Base-by-base conservation (phyloP, 345 rosid species). In the Mangifera indica region DNA sequence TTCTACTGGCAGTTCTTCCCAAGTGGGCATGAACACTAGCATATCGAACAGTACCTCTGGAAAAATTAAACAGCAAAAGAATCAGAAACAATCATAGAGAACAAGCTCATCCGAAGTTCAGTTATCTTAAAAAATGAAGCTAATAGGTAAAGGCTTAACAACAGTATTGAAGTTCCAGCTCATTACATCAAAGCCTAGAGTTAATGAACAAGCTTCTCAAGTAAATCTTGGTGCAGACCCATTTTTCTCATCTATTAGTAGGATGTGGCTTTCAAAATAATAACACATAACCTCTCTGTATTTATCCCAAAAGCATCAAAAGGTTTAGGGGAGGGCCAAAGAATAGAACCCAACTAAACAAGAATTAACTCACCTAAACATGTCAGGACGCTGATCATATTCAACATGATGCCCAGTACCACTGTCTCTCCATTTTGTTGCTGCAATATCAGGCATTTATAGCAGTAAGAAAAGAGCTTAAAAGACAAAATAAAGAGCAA, bases 321-420 rank as follows among this genome's bases (percentile, higher is more conserved):
- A 49, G n/a, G 53, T 13, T 13, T 14, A 13, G 3, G 18, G 18
- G 53, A 13, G 14, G 18, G 53, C 53, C 53, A 12, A 15, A 49
- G 3, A 49, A 6, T 49, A 49, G 9, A 52, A 34, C 26, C 55
- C 68, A 59, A 52, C 46, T 57, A 63, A 42, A 34, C 42, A 71
- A 76, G 54, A n/a, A 79, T 22, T 22, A 56, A 34, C 71, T 65
- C 71, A 84, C 99, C 99, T 93, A 80, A 96, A 96, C 88, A 96
- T 88, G 84, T 96, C 99, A 61, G 99, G 99, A 75, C 94, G 96
- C 72, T 96, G 99, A 79, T 96, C 99, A 86, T 96, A 96, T 25
- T 89, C 97, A 74, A 93, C 96, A 83, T 96, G 99, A 66, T 69
- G 80, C 63, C 98, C 97, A 24, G 79, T 87, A 51, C 88, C 76